Evolutionary conservation across 2,329 filamentous ascomycete genomes (phyloP).

Genomic region (Colletotrichum cordylinicola): DNA sequence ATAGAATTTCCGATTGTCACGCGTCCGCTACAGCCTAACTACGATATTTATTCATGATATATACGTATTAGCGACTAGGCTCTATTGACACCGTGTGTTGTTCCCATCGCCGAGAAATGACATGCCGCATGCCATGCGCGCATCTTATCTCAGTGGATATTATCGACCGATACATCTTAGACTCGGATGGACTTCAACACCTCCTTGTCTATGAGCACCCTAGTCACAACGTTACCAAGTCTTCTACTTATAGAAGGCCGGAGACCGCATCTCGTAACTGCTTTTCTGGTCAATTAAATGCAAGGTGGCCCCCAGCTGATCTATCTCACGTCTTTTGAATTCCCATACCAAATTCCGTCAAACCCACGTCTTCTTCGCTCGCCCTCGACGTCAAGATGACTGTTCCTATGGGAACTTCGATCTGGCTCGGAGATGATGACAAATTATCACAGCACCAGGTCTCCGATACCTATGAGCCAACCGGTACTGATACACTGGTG

Average conservation of each 20-base stretch:
- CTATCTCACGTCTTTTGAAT: too few species aligned
- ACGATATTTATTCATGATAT: too few species aligned
- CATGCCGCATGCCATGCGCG: not conserved
- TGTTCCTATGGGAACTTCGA: not conserved
- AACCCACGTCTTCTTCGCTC: fast-evolving
- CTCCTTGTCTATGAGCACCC: not conserved
- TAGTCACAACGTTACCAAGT: not conserved
- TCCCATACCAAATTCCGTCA: not conserved
- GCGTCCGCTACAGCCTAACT: too few species aligned
- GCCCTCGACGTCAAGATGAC: not conserved
- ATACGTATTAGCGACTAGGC: not conserved
- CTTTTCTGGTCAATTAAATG: too few species aligned
- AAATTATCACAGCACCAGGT: not conserved
- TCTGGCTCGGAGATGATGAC: not conserved
- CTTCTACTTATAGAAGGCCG: not conserved
- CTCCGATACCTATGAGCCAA: not conserved
- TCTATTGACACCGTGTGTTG: not conserved
- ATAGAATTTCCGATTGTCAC: too few species aligned
- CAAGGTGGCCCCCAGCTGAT: too few species aligned
- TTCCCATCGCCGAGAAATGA: not conserved
- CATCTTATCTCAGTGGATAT: not conserved
- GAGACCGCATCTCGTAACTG: not conserved
- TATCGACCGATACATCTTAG: fast-evolving
- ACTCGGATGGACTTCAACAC: not conserved
- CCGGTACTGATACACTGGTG: not conserved